Conservation (phyloP, 164 flowering plant species). For the Vitis riparia region DNA sequence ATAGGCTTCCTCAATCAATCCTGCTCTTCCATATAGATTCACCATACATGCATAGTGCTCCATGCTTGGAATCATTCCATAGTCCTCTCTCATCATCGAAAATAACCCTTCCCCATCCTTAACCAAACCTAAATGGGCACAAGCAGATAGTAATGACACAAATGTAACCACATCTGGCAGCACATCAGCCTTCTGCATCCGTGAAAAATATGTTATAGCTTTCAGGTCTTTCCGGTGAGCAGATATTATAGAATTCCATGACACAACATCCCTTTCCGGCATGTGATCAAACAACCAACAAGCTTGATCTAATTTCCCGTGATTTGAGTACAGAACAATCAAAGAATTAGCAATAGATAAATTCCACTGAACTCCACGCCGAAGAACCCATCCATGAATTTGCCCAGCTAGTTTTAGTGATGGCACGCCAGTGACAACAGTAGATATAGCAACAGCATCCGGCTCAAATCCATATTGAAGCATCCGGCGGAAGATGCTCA, state of each 20-base stretch:
- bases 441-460: slow-evolving; percentile 58
- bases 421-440: slow-evolving; percentile 40
- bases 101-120: slow-evolving; percentile 58
- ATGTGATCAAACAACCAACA: slow-evolving; percentile 54
- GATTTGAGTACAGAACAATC: slow-evolving; percentile 48
- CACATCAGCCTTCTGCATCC: slow-evolving; percentile 46
- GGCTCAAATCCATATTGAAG: slow-evolving; percentile 47
- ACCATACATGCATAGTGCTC: slow-evolving; percentile 90
- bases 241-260: slow-evolving; percentile 85
- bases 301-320: slow-evolving; percentile 32
- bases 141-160: slow-evolving; percentile 64
- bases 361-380: slow-evolving; percentile 48
- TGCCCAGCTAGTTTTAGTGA: slow-evolving; percentile 36
- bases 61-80: slow-evolving; percentile 50
- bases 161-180: slow-evolving; percentile 70
- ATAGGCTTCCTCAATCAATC: slow-evolving; percentile 62
- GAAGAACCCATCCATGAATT: slow-evolving; percentile 72
- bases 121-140: slow-evolving; percentile 65
- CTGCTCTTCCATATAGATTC: slow-evolving; percentile 75
- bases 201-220: slow-evolving; percentile 51
- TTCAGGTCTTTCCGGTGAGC: slow-evolving; percentile 40
- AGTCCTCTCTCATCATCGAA: slow-evolving; percentile 46
- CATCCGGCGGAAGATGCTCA: slow-evolving; percentile 52
- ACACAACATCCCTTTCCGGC: slow-evolving; percentile 64
- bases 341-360: slow-evolving; percentile 67